phyloP scores from a whole-genome alignment of 768 basidiomycete species.

The Tricholoma sp. region DNA sequence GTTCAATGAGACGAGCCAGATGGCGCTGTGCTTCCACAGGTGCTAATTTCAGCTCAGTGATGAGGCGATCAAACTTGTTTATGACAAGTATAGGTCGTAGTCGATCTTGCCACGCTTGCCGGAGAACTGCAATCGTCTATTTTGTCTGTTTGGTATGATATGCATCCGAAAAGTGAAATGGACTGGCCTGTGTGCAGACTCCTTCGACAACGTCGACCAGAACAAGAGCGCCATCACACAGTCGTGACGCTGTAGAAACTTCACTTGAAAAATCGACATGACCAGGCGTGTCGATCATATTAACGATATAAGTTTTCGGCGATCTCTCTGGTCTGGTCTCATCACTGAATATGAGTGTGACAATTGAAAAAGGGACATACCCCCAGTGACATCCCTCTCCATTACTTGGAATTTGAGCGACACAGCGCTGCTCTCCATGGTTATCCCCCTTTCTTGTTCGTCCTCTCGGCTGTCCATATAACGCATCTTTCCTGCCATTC shows the following conservation, averaged over 20 bases:
- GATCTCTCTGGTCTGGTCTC: slow-evolving; percentile 42
- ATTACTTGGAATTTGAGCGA: slow-evolving; percentile 84
- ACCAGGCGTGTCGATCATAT: slow-evolving; percentile 98
- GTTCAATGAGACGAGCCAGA: slow-evolving; percentile 88
- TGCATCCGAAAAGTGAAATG: not conserved
- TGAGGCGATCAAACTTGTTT: slow-evolving; percentile 93
- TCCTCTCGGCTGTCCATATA: slow-evolving; percentile 96
- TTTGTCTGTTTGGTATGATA: not conserved
- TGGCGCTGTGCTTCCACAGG: slow-evolving; percentile 94
- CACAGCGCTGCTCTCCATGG: slow-evolving; percentile 97
- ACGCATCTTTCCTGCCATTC: slow-evolving; percentile 94
- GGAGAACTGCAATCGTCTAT: slow-evolving; percentile 91
- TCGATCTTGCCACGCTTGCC: slow-evolving; percentile 90
- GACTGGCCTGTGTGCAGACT: slow-evolving; percentile 86
- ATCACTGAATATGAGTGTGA: slow-evolving; percentile 21
- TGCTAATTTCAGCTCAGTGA: slow-evolving; percentile 88
- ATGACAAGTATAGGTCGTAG: slow-evolving; percentile 90
- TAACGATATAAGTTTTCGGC: slow-evolving; percentile 75
- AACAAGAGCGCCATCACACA: slow-evolving; percentile 95
- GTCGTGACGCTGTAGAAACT: slow-evolving; percentile 87
- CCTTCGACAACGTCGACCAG: slow-evolving; percentile 97
- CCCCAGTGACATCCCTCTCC: slow-evolving; percentile 47
- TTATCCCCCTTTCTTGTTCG: slow-evolving; percentile 96
- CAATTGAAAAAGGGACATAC: slow-evolving; percentile 35
- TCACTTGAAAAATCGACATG: slow-evolving; percentile 99